Conservation (phyloP, 1,284 basidiomycete genomes). For the Leccinum subfulvum region DNA sequence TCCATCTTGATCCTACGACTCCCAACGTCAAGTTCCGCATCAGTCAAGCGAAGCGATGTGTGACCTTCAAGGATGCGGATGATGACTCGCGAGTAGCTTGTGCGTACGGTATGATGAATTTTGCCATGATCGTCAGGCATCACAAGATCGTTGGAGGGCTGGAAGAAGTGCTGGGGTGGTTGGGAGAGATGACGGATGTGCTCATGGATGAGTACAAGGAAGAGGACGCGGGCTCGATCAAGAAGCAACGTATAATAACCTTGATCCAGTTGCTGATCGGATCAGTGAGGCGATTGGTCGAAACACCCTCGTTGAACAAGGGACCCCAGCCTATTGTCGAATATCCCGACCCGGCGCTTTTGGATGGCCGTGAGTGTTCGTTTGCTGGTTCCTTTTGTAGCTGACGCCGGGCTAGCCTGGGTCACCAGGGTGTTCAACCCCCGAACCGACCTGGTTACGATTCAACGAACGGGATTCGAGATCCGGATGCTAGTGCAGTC, state of each 20-base stretch:
- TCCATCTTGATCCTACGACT: constrained; percentile 66
- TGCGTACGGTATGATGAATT: constrained; percentile 78
- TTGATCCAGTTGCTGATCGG: constrained; percentile 56
- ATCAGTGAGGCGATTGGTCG: constrained; percentile 61
- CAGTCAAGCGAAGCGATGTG: constrained; percentile 61
- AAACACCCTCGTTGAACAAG: constrained; percentile 46
- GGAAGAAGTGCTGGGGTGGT: constrained; percentile 62
- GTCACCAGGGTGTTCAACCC: constrained; percentile 58
- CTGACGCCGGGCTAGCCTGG: constrained; percentile 50
- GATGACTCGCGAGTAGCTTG: constrained; percentile 68
- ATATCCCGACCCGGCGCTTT: constrained; percentile 69
- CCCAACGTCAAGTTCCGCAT: constrained; percentile 54
- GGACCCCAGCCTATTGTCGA: constrained; percentile 22
- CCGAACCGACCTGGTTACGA: constrained; percentile 33
- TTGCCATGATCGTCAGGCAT: constrained; percentile 67
- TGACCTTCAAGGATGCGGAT: constrained; percentile 71
- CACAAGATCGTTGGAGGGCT: constrained; percentile 50
- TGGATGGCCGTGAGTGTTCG: constrained; percentile 55
- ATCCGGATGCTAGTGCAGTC: constrained; percentile 48
- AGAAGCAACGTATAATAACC: constrained; percentile 28
- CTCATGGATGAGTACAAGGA: constrained; percentile 60
- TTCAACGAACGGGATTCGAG: constrained; percentile 33
- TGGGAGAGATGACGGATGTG: constrained; percentile 59
- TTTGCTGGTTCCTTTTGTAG: not conserved
- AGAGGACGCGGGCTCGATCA: constrained; percentile 15